These are phyloP conservation scores for Pichia scutulata DNA, from an alignment of 805 yeast species.

Conservation along the genomic window DNA sequence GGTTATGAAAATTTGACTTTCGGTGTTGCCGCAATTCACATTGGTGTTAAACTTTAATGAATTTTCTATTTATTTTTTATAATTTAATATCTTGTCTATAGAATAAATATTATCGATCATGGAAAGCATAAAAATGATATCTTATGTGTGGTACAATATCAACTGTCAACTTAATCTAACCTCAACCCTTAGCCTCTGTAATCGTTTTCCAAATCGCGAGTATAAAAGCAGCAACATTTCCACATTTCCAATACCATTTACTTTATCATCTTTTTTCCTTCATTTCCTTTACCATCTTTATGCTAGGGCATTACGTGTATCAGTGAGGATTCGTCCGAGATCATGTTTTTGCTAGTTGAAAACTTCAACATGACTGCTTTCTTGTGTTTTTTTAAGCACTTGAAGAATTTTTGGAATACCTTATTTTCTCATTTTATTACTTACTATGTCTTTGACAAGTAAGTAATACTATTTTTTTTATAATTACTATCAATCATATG, in stretches of 20 bases:
- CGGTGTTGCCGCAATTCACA: slow-evolving; percentile 93
- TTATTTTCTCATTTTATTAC: not conserved
- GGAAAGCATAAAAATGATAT: not conserved
- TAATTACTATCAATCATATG: not conserved
- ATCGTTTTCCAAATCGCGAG: not conserved
- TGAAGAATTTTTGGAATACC: slow-evolving; percentile 76
- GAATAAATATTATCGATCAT: not conserved
- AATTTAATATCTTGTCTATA: not conserved
- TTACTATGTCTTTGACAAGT: slow-evolving; percentile 1
- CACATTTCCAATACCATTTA: not conserved
- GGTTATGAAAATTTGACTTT: slow-evolving; percentile 93
- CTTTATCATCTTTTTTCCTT: slow-evolving; percentile 1
- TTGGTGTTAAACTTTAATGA: slow-evolving; percentile 76
- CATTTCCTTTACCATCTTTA: slow-evolving; percentile 62
- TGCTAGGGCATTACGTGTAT: slow-evolving; percentile 99
- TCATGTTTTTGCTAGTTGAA: slow-evolving; percentile 99
- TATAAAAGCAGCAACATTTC: slow-evolving; percentile 10
- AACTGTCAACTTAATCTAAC: no score
- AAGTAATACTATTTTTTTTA: no score
- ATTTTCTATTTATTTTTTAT: not conserved
- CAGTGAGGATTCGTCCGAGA: slow-evolving; percentile 99
- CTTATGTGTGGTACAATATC: no score
- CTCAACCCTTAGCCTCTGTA: no score
- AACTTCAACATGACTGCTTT: slow-evolving; percentile 92
- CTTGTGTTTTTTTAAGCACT: slow-evolving; percentile 36